Evolutionary conservation across 768 basidiomycete genomes (phyloP), one percentile per base, ranked within the genome.

Genomic region (Auriscalpium vulgare): DNA sequence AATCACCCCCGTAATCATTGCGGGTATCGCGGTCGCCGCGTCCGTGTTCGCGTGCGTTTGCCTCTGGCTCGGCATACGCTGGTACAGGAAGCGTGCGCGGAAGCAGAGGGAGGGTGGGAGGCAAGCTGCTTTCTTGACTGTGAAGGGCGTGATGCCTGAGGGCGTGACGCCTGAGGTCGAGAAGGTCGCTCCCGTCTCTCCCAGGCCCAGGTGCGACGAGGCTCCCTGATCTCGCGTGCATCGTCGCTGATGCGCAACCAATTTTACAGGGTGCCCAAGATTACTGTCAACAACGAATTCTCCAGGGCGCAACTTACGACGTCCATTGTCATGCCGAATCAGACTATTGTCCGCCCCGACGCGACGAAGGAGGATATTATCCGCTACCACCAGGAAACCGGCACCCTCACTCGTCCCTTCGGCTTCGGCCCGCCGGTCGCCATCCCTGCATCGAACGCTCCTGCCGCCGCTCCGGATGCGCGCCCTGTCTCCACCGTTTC

Each of bases 311-410:
- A 75, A 45, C 54, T 83, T 47, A 74, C 76, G 23, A 57, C 70
- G 11, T 73, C 73, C 44, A 71, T 87, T 53, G 59, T 80, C 23
- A 71, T 87, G 56, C 87, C 87, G 10, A 72, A 75, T 14, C 78
- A 74, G 62, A 72, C 74, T 19, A 66, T 79, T 56, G 59, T 72
- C 23, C 72, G 69, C 37, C 66, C 72, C 10, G 67, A 59, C 63
- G 68, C 63, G 51, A 66, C 71, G 37, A 69, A 70, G 47, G 71
- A 77, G 50, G 75, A 77, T 50, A 72, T 78, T 53, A 55, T 79
- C 55, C 65, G 74, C 23, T 75, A 74, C 64, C 74, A 81, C 65
- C 63, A 69, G 47, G 68, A 72, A 56, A 72, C 72, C 21, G 74
- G 75, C 50, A 71, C 62, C 43, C 66, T 77, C 58, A 77, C 76